These are phyloP conservation scores for Apiotrichum domesticum DNA, from an alignment of 1,284 basidiomycete genomes.

Conservation along the genomic window DNA sequence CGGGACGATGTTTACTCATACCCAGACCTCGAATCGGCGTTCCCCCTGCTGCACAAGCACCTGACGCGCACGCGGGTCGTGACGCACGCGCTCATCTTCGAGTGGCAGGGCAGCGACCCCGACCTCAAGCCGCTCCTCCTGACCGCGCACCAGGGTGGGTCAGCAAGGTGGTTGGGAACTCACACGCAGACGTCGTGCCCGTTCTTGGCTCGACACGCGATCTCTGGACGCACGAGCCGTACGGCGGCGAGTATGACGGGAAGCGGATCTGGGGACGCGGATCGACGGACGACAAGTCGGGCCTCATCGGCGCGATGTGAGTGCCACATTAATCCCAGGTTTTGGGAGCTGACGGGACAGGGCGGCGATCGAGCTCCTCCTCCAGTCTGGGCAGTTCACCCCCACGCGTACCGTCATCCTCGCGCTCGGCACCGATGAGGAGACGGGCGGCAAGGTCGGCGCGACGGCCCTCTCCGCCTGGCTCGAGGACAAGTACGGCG, in stretches of 20 bases:
- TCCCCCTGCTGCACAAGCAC: conserved; percentile 49
- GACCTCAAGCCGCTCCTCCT: conserved; percentile 61
- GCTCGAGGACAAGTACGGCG: conserved; percentile 56
- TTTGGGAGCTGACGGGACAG: conserved; percentile 16
- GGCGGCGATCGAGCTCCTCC: conserved; percentile 54
- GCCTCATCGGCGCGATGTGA: conserved; percentile 56
- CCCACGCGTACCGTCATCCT: conserved; percentile 57
- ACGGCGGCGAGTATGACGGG: conserved; percentile 62
- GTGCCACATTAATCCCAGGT: conserved; percentile 10
- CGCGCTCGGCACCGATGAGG: conserved; percentile 67
- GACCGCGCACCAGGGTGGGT: conserved; percentile 55
- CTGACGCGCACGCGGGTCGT: conserved; percentile 57
- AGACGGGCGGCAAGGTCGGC: conserved; percentile 55
- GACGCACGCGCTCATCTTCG: conserved; percentile 60
- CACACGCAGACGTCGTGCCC: conserved; percentile 53
- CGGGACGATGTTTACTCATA: conserved; percentile 7
- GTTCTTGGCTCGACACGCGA: conserved; percentile 54
- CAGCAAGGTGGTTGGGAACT: not conserved
- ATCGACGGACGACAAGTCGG: conserved; percentile 57
- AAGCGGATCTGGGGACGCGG: conserved; percentile 59
- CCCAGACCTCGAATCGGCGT: conserved; percentile 41
- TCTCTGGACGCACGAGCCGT: conserved; percentile 59
- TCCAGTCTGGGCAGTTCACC: conserved; percentile 51
- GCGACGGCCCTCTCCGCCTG: conserved; percentile 52
- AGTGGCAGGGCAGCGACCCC: conserved; percentile 57